Evolutionary conservation across 768 basidiomycete genomes (phyloP).

Genomic region (Agaricus sinodeliciosus): DNA sequence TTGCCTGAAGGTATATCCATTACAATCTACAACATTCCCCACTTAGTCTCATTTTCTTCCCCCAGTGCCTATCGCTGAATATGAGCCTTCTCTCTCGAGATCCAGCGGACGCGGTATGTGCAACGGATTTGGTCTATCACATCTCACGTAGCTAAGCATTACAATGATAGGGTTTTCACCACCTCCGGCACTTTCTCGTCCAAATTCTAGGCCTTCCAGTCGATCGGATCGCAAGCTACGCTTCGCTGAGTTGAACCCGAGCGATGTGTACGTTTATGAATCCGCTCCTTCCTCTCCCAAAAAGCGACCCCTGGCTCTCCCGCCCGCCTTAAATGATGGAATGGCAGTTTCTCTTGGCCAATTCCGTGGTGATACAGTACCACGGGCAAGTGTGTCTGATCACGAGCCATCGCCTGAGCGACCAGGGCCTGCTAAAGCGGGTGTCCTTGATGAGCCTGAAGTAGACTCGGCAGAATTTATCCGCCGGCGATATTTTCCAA

Average conservation of each 20-base stretch:
- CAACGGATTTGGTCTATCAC: neutral
- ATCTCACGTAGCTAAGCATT: constrained; percentile 1
- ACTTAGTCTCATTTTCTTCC: neutral
- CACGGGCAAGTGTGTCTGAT: neutral
- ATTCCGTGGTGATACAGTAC: constrained; percentile 23
- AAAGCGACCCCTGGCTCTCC: constrained; percentile 53
- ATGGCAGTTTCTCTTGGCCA: constrained; percentile 34
- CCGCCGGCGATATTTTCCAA: constrained; percentile 76
- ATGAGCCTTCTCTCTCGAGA: constrained; percentile 9
- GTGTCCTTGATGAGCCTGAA: constrained; percentile 29
- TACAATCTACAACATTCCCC: neutral
- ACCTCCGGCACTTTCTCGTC: constrained; percentile 39
- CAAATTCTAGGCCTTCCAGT: constrained; percentile 54
- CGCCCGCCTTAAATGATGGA: constrained; percentile 36
- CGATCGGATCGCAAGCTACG: constrained; percentile 54
- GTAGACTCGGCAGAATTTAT: constrained; percentile 83
- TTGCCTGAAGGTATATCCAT: constrained; percentile 13
- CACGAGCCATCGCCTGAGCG: neutral
- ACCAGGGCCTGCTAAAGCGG: neutral
- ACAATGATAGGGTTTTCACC: constrained; percentile 21
- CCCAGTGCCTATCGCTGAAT: constrained; percentile 15
- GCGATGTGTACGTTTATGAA: constrained; percentile 80
- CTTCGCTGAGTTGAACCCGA: constrained; percentile 67
- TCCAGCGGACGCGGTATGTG: constrained; percentile 9
- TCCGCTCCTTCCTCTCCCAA: constrained; percentile 73